Base-by-base conservation (phyloP, 2,329 filamentous ascomycete genomes). In the Elsinoe necatrix region DNA sequence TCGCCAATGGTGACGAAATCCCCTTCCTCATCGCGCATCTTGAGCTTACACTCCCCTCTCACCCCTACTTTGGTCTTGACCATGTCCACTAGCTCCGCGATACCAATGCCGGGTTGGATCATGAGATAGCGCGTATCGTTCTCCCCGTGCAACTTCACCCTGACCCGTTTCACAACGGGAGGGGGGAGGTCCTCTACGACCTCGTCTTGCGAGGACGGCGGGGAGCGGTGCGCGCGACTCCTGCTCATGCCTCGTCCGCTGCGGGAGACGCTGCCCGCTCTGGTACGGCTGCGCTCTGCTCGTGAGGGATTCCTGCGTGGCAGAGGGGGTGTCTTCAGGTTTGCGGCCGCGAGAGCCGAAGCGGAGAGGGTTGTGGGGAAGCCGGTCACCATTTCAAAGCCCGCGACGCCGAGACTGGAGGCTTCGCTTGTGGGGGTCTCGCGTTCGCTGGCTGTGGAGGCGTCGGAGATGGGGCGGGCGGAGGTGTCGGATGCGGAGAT, bases 1-100 rank as follows among this genome's bases (percentile, higher is more conserved):
- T 98, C 93, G 27, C 87, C 90, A 82, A 98, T 86, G 29, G 92
- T 96, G 67, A 98, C 95, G 87, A 96, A 92, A 67, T 97, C 92
- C 2, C 86, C 87, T 63, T 89, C 86, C 63, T 97, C 93, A 61
- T 95, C 89, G 66, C 80, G 82, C 64, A 91, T 82, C 76, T 93
- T 93, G 72, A 96, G 85, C 78, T 91, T 95, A 75, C 96, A 92
- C 57, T 82, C 60, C 80, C 76, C 57, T 41, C 29, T 29, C 4
- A 96, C 77, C 12, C 81, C 84, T 67, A 97, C 95, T 73, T 98
- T 98, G 61, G 90, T 86, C 47, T 86, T 81, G 58, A 98, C 87
- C 59, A 84, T 84, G 60, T 85, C 83, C 39, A 86, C 83, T 43
- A 98, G 83, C 58, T 92, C 87, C 4, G 79, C 75, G 69, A 90